Evolutionary conservation across 106 monocot genomes (phyloP), one percentile per base, ranked within the genome.

Genomic region (Dendrobium officinale): DNA sequence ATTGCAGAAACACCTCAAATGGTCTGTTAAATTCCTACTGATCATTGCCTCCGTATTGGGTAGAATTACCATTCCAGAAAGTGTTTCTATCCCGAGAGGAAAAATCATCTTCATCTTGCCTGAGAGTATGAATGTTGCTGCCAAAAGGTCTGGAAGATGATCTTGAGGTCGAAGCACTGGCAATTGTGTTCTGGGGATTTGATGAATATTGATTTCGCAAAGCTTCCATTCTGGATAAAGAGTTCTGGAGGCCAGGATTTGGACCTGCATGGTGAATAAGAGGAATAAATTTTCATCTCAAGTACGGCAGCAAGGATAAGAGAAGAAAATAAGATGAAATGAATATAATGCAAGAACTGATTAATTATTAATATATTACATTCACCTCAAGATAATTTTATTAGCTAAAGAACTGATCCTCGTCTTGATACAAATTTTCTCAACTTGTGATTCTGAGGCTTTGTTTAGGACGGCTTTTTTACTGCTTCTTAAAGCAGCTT

Each of bases 41-140:
- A 67, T 96, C 88, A 66, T 93, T 87, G 9, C 96, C 93, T 64
- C 96, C 96, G 85, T 84, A 96, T 80, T 96, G 87, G 18, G 96
- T 96, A 74, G 96, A 96, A 79, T 96, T 96, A 20, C 96, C 96
- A 79, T 96, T 96, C 96, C 96, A 96, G 73, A 88, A 96, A 20
- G 84, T 78, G 42, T 96, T 96, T 72, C 88, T 84, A 68, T 93
- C 93, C 48, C 70, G 77, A 41, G 84, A 79, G 15, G 81, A 82
- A n/a, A 61, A 79, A 56, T 96, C 87, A 37, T 86, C 84, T 75
- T 93, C 88, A 59, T 93, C 78, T 31, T 87, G 83, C 41, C 89
- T 90, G 22, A 96, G 83, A 19, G 93, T 96, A 70, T 90, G 96
- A 56, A 96, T 87, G 77, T 96, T 96, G 85, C 90, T 90, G 20